Percentiles rank a stretch among this genome's conserved stretches.
Conservation (phyloP, 164 flowering plant species). For the Litsea cubeba region DNA sequence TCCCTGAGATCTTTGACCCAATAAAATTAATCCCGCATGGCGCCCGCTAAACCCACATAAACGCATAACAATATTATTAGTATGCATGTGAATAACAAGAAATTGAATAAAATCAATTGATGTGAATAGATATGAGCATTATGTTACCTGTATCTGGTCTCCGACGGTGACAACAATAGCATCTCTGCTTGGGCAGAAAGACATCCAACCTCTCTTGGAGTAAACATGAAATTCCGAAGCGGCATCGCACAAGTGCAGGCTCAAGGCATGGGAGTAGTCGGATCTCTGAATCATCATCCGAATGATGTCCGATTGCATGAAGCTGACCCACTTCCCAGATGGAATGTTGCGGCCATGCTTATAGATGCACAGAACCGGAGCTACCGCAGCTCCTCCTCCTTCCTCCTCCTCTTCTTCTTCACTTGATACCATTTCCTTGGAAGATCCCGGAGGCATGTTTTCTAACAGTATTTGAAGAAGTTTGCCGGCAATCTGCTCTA, state of each 20-base stretch:
- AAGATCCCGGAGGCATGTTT: slow-evolving; percentile 1
- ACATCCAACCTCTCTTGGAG: slow-evolving; percentile 76
- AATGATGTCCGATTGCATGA: slow-evolving; percentile 57
- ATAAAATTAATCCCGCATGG: no score
- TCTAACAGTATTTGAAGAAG: slow-evolving; percentile 22
- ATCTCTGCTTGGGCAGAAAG: slow-evolving; percentile 48
- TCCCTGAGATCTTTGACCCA: no score
- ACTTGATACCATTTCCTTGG: neutral
- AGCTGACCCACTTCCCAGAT: slow-evolving; percentile 15
- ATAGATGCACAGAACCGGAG: slow-evolving; percentile 43
- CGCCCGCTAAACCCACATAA: no score
- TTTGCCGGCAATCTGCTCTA: slow-evolving; percentile 39
- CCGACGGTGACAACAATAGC: slow-evolving; percentile 69
- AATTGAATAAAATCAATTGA: no score
- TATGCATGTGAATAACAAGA: no score
- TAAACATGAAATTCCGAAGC: slow-evolving; percentile 67
- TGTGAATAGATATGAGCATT: no score
- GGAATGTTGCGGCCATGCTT: slow-evolving; percentile 34
- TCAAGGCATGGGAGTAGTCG: slow-evolving; percentile 62
- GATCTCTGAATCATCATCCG: slow-evolving; percentile 67
- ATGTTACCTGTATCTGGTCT: slow-evolving; percentile 70
- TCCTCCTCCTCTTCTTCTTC: slow-evolving; percentile 12
- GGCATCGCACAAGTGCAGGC: slow-evolving; percentile 50
- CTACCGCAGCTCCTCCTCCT: slow-evolving; percentile 1
- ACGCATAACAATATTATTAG: no score